Evolutionary conservation across 1,284 basidiomycete species (phyloP), one percentile per base, ranked within the genome.

Genomic region (Malassezia yamatoensis): DNA sequence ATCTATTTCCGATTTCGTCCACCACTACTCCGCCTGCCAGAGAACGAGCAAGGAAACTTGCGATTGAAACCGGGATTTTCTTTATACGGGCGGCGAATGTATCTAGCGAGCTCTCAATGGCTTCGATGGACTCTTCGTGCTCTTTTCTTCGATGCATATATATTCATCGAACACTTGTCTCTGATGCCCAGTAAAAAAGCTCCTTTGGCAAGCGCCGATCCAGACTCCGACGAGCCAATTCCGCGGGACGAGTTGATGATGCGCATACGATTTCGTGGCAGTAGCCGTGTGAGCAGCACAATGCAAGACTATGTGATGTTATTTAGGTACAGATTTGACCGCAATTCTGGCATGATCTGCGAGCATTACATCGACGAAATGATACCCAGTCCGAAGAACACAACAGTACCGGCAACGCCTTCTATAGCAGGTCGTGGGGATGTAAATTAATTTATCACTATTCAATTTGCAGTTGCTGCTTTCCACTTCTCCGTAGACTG

Each of bases 261-360:
- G 15, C 58, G 71, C 2, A 51, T 72, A 18, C 63, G 61, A 2
- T 72, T 74, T 44, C 60, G 57, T 15, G 71, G 69, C 3, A 54
- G 61, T 24, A 59, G 59, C n/a, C 58, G 71, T 1, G 55, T 74
- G 2, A 59, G 63, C 4, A 60, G 63, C 0, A 47, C 61, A 36
- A 54, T 59, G 18, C 70, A 72, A 43, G 62, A 64, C 18, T 74
- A 71, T 42, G 68, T 67, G 10, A 61, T 71, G 50, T 52, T 74
- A 32, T 74, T 70, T 53, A 53, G 62, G 48, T 74, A 74, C 54
- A 61, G 61, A 1, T 67, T 72, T 42, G 70, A 72, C 44, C 60
- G 62, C 1, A 36, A 29, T 1, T 67, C 70, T 11, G 72, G 70
- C 6, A 67, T 56, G 49, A 65, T 74, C 29, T 55, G 47, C 10